Evolutionary conservation across 108 stramenopile species (phyloP).

Genomic region (Tribonema minus): DNA sequence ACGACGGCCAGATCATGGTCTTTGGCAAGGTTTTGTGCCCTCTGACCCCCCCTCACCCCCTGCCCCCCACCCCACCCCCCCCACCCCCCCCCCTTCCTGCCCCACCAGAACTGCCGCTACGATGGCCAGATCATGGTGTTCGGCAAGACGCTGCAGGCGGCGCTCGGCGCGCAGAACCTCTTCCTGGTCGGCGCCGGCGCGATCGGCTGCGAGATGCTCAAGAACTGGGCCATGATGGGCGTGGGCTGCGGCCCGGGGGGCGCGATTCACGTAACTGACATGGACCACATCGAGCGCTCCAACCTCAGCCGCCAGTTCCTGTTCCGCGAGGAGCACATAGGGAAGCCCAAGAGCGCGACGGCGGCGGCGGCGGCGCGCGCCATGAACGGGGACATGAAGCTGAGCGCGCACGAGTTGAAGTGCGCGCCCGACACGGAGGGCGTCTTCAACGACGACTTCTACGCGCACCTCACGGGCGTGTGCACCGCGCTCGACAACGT

Average conservation of each 20-base stretch:
- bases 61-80: too few relatives aligned
- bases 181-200: constrained; percentile 98
- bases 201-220: constrained; percentile 99
- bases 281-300: constrained; percentile 97
- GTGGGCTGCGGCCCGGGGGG: constrained; percentile 77
- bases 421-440: constrained; percentile 89
- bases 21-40: too few relatives aligned
- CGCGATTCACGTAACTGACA: constrained; percentile 88
- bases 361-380: constrained; percentile 76
- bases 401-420: constrained; percentile 81
- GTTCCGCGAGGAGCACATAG: constrained; percentile 89
- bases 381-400: constrained; percentile 84
- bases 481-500: constrained; percentile 99
- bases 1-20: constrained; percentile 56
- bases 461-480: constrained; percentile 71
- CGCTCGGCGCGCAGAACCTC: constrained; percentile 16
- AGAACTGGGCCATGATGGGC: constrained; percentile 99
- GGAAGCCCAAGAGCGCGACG: constrained; percentile 78
- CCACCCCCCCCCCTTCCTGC: too few relatives aligned
- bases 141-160: constrained; percentile 41
- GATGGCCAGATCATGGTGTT: constrained; percentile 57
- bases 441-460: constrained; percentile 95
- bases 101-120: constrained; percentile 38
- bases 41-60: too few relatives aligned
- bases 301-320: constrained; percentile 95